Evolutionary conservation across 768 basidiomycete genomes (phyloP), one percentile per base, ranked within the genome.

Genomic region (Scleroderma citrinum): DNA sequence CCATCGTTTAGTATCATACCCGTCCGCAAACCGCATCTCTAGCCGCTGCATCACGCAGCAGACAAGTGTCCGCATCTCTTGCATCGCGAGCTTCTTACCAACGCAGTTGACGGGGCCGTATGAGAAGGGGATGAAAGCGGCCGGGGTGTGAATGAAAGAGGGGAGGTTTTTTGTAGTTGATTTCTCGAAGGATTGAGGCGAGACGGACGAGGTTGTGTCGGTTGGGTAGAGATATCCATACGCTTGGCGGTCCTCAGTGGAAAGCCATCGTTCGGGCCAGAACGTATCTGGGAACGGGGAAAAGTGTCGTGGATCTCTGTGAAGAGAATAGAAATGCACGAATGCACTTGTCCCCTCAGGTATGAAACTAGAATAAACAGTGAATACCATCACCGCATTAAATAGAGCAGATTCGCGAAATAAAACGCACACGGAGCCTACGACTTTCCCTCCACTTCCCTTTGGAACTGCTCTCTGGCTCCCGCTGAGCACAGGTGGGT

Each of bases 401-500:
- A n/a, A n/a, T n/a, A n/a, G n/a, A n/a, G n/a, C n/a, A n/a, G n/a
- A n/a, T n/a, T n/a, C n/a, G n/a, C n/a, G n/a, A n/a, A 47, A 21
- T 3, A 31, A 48, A 19, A 60, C 74, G 32, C 51, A 76, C 76
- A 69, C 63, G 44, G 66, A 50, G n/a, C 74, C 75, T 11, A 76
- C 59, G 10, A 59, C 29, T 44, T 66, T 68, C 43, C 70, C 74
- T 12, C 67, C 71, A 36, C 61, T 66, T 13, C 67, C 64, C 45
- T 53, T 61, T 2, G 61, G 66, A 3, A 66, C 62, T 14, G 64
- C 64, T 29, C 79, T 73, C 50, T 75, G 75, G 39, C 70, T 68
- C 26, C 76, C 75, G 44, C 71, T 72, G 31, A 77, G 69, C 29
- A 80, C 62, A 11, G 80, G 70, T 12, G 78, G 76, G 49, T 70